A percentile compares a stretch with the other conserved stretches of the same genome.
Evolutionary conservation across 2,329 filamentous ascomycete species (phyloP).

Genomic region (Fusarium sambucinum): DNA sequence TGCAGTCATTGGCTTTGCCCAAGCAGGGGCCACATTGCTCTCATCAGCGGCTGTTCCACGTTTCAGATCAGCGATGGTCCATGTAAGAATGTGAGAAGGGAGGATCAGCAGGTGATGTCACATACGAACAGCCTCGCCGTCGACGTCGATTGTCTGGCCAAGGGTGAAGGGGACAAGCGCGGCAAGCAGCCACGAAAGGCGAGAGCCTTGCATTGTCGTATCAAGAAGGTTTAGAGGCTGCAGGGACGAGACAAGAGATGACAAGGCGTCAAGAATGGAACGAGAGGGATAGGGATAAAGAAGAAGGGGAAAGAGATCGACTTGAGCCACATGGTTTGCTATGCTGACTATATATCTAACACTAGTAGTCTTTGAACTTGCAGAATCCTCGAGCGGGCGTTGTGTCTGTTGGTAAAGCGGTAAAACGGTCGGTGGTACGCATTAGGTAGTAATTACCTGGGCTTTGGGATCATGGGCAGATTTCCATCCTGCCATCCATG

Average conservation of each 20-base stretch:
- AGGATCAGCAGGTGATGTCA: constrained; percentile 4
- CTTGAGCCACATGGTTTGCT: constrained; percentile 29
- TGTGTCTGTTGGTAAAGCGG: constrained; percentile 3
- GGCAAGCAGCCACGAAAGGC: constrained; percentile 32
- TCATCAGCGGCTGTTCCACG: constrained; percentile 31
- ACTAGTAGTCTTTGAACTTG: neutral
- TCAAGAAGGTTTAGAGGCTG: constrained; percentile 12
- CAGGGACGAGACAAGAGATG: constrained; percentile 2
- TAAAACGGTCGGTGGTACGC: constrained; percentile 13
- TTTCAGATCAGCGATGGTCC: constrained; percentile 35
- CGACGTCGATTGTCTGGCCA: constrained; percentile 39
- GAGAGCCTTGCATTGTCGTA: constrained; percentile 25
- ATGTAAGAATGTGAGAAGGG: neutral
- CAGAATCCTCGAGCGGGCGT: neutral
- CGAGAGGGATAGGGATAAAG: constrained; percentile 13
- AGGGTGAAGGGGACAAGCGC: constrained; percentile 25
- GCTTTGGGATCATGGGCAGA: constrained; percentile 12
- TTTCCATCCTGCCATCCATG: constrained; percentile 15
- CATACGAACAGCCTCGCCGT: constrained; percentile 39
- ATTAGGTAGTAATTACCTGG: constrained; percentile 36
- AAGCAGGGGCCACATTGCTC: constrained; percentile 45
- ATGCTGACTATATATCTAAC: constrained; percentile 32
- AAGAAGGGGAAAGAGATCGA: constrained; percentile 15
- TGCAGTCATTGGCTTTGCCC: constrained; percentile 5
- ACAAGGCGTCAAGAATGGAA: constrained; percentile 14